These are phyloP conservation scores for Acanthamoeba culbertsoni DNA, from an alignment of 208 protist genomes.

Conservation along the genomic window DNA sequence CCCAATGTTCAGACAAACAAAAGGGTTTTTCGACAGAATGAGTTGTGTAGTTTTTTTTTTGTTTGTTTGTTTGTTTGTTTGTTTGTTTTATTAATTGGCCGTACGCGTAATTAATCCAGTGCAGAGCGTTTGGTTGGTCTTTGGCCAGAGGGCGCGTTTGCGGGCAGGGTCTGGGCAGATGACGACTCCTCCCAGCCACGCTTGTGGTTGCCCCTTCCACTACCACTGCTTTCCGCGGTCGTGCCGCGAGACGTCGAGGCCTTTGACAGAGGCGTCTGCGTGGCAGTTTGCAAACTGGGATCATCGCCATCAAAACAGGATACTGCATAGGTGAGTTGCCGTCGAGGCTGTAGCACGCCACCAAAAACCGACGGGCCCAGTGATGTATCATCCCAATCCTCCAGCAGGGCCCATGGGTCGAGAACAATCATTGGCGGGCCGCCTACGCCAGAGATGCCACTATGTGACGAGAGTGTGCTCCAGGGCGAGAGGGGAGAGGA, in stretches of 20 bases:
- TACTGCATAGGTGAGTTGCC: constrained; percentile 14
- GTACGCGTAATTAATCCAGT: too few relatives aligned
- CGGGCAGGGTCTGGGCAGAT: background rate
- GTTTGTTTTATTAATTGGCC: too few relatives aligned
- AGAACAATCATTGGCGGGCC: background rate
- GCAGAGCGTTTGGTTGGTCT: background rate
- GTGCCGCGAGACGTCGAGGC: background rate
- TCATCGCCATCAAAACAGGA: background rate
- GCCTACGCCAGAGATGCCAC: background rate
- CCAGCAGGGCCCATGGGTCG: constrained; percentile 21
- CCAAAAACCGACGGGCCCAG: constrained; percentile 4
- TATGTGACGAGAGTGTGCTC: background rate
- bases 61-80: too few relatives aligned
- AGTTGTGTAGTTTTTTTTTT: too few relatives aligned
- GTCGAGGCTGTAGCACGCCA: background rate
- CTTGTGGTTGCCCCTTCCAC: background rate
- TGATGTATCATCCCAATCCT: constrained; percentile 26
- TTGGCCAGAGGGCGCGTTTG: background rate
- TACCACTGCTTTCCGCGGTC: background rate
- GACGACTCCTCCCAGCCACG: background rate
- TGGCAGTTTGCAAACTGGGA: too few relatives aligned
- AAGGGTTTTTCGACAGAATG: too few relatives aligned
- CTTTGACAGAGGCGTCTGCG: background rate
- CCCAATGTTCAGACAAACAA: too few relatives aligned
- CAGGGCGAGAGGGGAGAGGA: background rate